Conservation (phyloP, 306 rosid genomes). For the Vigna trinervia region DNA sequence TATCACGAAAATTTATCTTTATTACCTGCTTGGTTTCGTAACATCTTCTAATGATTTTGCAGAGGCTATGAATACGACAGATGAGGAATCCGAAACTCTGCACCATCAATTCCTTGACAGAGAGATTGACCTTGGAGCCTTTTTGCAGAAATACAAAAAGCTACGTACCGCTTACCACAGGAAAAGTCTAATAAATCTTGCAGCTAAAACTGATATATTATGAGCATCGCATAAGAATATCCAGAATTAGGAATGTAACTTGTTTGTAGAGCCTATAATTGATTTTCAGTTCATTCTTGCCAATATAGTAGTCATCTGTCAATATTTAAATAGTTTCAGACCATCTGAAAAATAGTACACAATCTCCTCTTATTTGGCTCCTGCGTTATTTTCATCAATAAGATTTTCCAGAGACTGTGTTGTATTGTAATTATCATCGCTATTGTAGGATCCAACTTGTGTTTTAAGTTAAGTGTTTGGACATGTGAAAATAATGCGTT, state of each 20-base stretch:
- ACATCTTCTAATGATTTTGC: slow-evolving; percentile 22
- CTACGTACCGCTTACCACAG: slow-evolving; percentile 51
- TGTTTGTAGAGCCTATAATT: slow-evolving; percentile 14
- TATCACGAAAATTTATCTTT: background rate
- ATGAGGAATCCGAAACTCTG: slow-evolving; percentile 75
- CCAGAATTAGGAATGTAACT: slow-evolving; percentile 1
- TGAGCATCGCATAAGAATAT: background rate
- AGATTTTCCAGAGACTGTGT: background rate
- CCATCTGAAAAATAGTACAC: background rate
- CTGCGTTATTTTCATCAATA: background rate
- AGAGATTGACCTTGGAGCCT: slow-evolving; percentile 65
- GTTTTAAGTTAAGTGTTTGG: background rate
- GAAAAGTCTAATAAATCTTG: slow-evolving; percentile 68
- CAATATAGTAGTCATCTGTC: slow-evolving; percentile 1
- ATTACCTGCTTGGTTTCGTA: background rate
- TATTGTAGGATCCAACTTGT: background rate
- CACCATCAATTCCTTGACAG: slow-evolving; percentile 63
- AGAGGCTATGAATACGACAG: slow-evolving; percentile 72
- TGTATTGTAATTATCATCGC: background rate
- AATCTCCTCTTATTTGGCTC: background rate
- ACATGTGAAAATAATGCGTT: background rate
- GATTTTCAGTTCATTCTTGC: slow-evolving; percentile 30
- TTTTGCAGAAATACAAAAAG: slow-evolving; percentile 69
- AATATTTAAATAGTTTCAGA: slow-evolving; percentile 10
- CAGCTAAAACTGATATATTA: slow-evolving; percentile 61